Conservation (phyloP, 2,329 filamentous ascomycete genomes). For the Diaporthe vaccinii region DNA sequence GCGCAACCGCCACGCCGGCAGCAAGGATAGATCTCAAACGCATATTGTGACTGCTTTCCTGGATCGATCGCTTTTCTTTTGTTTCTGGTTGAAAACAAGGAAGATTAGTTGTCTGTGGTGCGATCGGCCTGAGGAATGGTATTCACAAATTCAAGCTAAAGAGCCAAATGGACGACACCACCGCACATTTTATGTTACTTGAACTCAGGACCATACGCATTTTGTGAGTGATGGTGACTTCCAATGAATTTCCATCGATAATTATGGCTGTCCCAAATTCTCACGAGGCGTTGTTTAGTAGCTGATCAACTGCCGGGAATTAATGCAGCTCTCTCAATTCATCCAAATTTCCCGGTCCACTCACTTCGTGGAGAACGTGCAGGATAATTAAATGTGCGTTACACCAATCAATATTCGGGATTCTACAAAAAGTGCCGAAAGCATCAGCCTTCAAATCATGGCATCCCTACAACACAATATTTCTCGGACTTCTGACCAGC, state of each 20-base stretch:
- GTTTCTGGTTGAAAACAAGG: too few relatives aligned
- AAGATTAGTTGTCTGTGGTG: not conserved
- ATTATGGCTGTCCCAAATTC: not conserved
- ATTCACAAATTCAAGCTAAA: not conserved
- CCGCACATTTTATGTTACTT: not conserved
- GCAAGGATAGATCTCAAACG: not conserved
- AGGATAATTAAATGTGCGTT: not conserved
- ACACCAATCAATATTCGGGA: not conserved
- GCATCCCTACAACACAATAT: not conserved
- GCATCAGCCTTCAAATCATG: too few relatives aligned
- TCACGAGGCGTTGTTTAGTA: not conserved
- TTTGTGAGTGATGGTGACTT: too few relatives aligned
- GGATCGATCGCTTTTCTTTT: not conserved
- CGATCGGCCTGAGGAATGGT: not conserved
- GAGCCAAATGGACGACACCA: not conserved
- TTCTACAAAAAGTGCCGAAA: constrained; percentile 5
- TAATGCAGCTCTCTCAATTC: constrained; percentile 1
- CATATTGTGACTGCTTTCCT: not conserved
- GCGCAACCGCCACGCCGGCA: not conserved
- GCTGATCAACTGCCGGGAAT: constrained; percentile 8
- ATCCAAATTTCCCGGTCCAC: constrained; percentile 23
- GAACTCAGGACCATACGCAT: not conserved
- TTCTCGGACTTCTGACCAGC: not conserved
- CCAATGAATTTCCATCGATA: not conserved
- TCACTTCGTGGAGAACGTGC: not conserved